Evolutionary conservation across 2,329 filamentous ascomycete species (phyloP), one percentile per base, ranked within the genome.

Genomic region (Diplodia seriata): DNA sequence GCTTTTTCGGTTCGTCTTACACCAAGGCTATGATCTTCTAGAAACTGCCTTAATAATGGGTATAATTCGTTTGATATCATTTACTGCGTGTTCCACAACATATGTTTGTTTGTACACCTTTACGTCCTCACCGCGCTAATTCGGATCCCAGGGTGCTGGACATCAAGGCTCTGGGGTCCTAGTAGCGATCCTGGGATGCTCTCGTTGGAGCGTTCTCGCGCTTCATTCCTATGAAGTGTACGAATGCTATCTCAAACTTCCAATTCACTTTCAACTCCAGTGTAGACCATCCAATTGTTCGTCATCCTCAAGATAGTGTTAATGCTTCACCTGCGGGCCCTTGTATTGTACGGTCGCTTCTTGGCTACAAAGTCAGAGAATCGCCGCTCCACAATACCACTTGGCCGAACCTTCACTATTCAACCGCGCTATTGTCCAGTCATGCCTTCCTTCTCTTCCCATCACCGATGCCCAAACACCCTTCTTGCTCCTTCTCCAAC

Each of bases 401-500:
- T 29, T n/a, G 3, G 7, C 15, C 53, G 14, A 20, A 55, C n/a
- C 31, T 18, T 20, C 31, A 36, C 6, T 31, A 33, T 7, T 6
- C 53, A 20, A n/a, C 3, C 29, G 18, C 31, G n/a, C 53, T 20
- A 18, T 31, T n/a, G 18, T 20, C 12, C 53, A 55, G 53, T 20
- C 29, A 55, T 55, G 53, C 53, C 31, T 57, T 57, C 33, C 36
- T 33, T 33, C 31, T 33, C 55, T 40, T 26, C 14, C 15, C 53
- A 36, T 33, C 31, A 33, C 31, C 8, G 31, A 33, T 33, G 31
- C 8, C 31, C 31, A 6, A 7, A 33, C 31, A 9, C 31, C 5
- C 7, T 33, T 33, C 31, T 33, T 33, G 31, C 31, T 33, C 31
- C 31, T 6, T 33, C 31, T 33, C 31, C 31, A 33, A 33, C 7